These are phyloP conservation scores for Solanum sitiens DNA, from an alignment of 257 asterid species.

Conservation along the genomic window DNA sequence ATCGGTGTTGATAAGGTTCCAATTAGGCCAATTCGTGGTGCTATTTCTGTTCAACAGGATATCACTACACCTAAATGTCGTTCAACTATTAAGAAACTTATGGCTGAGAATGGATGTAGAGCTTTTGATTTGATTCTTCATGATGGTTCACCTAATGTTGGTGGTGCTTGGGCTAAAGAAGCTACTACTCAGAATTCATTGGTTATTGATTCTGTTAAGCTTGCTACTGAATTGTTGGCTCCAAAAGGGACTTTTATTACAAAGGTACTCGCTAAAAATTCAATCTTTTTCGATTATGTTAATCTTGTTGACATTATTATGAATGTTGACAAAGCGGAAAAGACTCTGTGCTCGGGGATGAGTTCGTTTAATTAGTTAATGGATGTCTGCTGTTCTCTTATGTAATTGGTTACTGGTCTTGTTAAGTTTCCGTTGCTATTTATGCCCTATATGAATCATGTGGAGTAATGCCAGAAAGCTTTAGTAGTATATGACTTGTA, in stretches of 20 bases:
- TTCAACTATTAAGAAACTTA: conserved; percentile 44
- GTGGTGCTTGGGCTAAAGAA: conserved; percentile 95
- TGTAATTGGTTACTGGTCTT: not conserved
- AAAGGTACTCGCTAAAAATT: conserved; percentile 32
- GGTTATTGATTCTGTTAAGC: conserved; percentile 87
- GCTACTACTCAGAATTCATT: conserved; percentile 83
- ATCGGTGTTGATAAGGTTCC: conserved; percentile 85
- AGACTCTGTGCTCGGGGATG: not conserved
- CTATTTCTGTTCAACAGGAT: conserved; percentile 66
- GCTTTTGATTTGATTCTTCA: conserved; percentile 83
- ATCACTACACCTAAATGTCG: conserved; percentile 63
- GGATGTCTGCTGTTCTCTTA: not conserved
- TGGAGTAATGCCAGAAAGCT: not conserved
- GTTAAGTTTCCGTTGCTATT: not conserved
- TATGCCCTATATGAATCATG: not conserved
- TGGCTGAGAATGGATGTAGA: conserved; percentile 63
- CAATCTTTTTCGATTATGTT: not conserved
- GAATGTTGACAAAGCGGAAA: not conserved
- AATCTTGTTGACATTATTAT: not conserved
- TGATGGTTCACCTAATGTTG: conserved; percentile 90
- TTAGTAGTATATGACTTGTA: not conserved
- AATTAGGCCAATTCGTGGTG: conserved; percentile 77
- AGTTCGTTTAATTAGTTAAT: not conserved
- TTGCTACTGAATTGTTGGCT: conserved; percentile 67
- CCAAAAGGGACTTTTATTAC: conserved; percentile 85